Conservation (phyloP, 768 basidiomycete species). For the Auricularia heimuer region DNA sequence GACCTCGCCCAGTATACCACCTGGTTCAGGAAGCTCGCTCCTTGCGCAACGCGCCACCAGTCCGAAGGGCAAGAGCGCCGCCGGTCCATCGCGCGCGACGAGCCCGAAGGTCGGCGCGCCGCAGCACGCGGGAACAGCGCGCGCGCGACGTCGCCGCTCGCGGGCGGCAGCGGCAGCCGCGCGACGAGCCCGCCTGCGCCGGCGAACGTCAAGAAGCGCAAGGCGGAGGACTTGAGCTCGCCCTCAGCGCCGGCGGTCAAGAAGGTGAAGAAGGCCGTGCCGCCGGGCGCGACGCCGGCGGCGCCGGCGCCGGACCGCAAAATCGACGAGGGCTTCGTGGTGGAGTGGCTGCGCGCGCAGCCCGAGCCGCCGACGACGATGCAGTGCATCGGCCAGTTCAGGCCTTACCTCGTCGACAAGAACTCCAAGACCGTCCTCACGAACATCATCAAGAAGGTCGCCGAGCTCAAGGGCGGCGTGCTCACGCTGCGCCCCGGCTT, state of each 20-base stretch:
- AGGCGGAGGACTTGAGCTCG: not conserved
- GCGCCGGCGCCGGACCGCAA: constrained; percentile 17
- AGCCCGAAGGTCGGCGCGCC: not conserved
- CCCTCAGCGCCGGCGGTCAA: constrained; percentile 17
- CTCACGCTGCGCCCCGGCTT: constrained; percentile 37
- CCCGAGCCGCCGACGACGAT: constrained; percentile 56
- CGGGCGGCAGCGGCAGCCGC: constrained; percentile 31
- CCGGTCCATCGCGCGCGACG: constrained; percentile 4
- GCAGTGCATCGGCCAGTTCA: constrained; percentile 74
- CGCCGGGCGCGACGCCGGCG: not conserved
- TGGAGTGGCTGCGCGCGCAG: constrained; percentile 66
- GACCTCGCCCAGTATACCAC: too few relatives aligned
- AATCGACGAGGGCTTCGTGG: constrained; percentile 46
- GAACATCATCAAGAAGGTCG: constrained; percentile 71
- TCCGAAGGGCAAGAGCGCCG: constrained; percentile 29
- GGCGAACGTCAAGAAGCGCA: not conserved
- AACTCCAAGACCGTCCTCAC: constrained; percentile 68
- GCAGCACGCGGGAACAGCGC: constrained; percentile 18
- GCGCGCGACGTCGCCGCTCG: constrained; percentile 50
- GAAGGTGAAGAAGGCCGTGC: constrained; percentile 37
- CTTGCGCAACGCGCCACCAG: constrained; percentile 63
- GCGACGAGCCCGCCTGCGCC: constrained; percentile 38
- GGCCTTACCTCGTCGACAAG: constrained; percentile 58
- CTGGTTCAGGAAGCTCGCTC: constrained; percentile 52
- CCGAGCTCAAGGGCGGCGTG: constrained; percentile 56